Base-by-base conservation (phyloP, 208 protist species). In the Trypanosoma vivax region DNA sequence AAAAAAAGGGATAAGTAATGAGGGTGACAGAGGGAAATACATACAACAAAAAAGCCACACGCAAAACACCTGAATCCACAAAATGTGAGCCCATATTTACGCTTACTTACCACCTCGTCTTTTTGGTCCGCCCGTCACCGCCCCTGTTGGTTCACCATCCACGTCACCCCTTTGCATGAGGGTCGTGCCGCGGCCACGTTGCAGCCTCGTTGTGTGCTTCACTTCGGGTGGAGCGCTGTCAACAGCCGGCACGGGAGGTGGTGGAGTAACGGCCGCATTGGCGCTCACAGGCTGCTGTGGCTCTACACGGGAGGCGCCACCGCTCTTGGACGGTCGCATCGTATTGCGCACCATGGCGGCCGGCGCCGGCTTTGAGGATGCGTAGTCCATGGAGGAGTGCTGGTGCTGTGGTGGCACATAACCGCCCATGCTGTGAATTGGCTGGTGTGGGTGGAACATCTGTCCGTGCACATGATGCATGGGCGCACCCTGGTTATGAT, bases 141-240 rank as follows among this genome's bases (percentile, higher is more conserved):
- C 16, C 7, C 52, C 51, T 1, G 51, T 54, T n/a, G 31, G 46
- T 30, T 60, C 50, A 37, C 31, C 34, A 28, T 46, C 49, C 5
- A 27, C 50, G 5, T 60, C 55, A 13, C 54, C 53, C 0, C 62
- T 48, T 24, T 63, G 68, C 5, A 58, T 40, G 18, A 73, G 49
- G 23, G 65, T 30, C 14, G 51, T 62, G 24, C 65, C 73, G 29
- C 79, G 70, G 25, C 79, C 74, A 16, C 79, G 70, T 19, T 71
- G 75, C 16, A 86, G 58, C 41, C 73, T 68, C 56, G 34, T 27
- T 10, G 50, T 30, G 39, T 38, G 68, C 42, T 71, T 67, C 43
- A 77, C 67, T 28, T 70, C 70, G 9, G 27, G 35, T 30, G 65
- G 52, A 4, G 47, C 49, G 51, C 58, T 71, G 39, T 81, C 75